phyloP scores from a whole-genome alignment of 148 eudicot genomes.

The Spergularia marina region DNA sequence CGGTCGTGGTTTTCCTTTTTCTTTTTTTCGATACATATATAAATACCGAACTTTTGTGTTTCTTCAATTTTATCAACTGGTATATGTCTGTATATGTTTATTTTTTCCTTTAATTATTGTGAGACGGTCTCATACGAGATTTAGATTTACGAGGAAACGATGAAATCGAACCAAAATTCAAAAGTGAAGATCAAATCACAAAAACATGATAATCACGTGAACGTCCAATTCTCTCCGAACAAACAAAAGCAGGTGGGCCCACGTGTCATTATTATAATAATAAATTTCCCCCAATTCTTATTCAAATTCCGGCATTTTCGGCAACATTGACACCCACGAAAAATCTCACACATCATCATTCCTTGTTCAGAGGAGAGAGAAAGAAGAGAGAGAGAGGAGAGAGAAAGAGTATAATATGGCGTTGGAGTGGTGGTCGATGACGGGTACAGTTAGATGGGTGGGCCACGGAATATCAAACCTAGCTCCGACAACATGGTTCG shows the following conservation, averaged over 20 bases:
- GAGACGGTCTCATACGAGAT: no score
- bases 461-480: slow-evolving; percentile 26
- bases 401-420: slow-evolving; percentile 12
- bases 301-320: neutral
- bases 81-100: no score
- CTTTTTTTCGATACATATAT: no score
- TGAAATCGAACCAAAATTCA: no score
- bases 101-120: no score
- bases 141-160: no score
- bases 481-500: slow-evolving; percentile 19
- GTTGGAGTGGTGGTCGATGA: slow-evolving; percentile 24
- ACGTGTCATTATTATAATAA: neutral
- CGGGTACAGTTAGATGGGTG: slow-evolving; percentile 27
- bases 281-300: neutral
- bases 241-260: neutral
- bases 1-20: no score
- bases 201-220: neutral
- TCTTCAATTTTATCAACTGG: no score
- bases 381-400: neutral
- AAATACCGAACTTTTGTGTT: no score
- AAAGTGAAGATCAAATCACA: no score
- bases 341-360: neutral
- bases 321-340: neutral
- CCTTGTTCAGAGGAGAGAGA: neutral
- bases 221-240: neutral